Evolutionary conservation across 495 filamentous ascomycete genomes (phyloP), one percentile per base, ranked within the genome.

Genomic region (Acidomyces sp.): DNA sequence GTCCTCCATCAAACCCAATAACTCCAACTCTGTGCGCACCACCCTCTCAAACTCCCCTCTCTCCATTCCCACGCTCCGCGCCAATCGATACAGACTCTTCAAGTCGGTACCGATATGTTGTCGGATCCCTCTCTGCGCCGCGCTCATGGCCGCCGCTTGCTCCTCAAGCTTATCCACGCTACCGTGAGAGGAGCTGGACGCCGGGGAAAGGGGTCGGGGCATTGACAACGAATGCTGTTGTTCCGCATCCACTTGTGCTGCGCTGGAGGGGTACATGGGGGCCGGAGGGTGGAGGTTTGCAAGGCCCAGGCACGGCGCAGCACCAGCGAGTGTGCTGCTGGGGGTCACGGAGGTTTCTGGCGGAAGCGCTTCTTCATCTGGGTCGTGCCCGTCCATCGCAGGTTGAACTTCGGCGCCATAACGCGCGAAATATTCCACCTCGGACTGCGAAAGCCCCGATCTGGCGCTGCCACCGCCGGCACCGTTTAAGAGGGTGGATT

Each of bases 51-150:
- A 95, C 48, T 94, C 87, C 19, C 70, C 69, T 34, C 82, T 67
- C 34, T 82, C 77, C 46, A 97, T 85, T 2, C 90, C 90, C 15
- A 75, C 75, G 12, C 74, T 70, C 52, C 76, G 74, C 30, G 85
- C 84, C 23, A 97, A 63, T 26, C 85, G 66, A 54, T 79, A 94
- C 46, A 97, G 58, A 58, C 82, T 90, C 67, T 93, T 87, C 45
- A 97, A 75, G 54, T 78, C 87, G 5, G 82, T 75, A 30, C 80
- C 74, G 19, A 97, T 78, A 59, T 95, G 90, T 58, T 93, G 84
- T 58, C 84, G 83, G 16, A 95, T 75, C 3, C 78, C 86, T 11
- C 82, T 66, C 55, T 93, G 85, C 39, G 68, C 78, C 11, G 70
- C 33, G 26, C 23, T 27, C 41, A 46, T 45, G 1, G 28, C 43